These are phyloP conservation scores for Capsicum pubescens DNA, from an alignment of 257 asterid genomes.

Conservation along the genomic window DNA sequence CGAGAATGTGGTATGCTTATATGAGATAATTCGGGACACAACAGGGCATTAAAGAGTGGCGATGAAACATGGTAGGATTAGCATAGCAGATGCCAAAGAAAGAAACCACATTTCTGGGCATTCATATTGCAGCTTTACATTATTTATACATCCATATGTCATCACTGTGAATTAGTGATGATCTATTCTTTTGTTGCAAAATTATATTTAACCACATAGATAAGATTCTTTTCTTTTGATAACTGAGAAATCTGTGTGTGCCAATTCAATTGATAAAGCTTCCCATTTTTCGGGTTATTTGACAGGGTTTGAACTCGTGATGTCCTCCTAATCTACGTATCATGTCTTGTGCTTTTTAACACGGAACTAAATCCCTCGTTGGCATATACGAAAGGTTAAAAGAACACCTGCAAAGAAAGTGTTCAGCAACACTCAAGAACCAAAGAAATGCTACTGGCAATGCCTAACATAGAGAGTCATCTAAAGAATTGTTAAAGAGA, in stretches of 20 bases:
- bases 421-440: too few species aligned
- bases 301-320: too few species aligned
- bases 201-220: neutral
- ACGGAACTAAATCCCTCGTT: too few species aligned
- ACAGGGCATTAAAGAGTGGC: neutral
- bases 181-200: neutral
- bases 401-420: too few species aligned
- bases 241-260: neutral
- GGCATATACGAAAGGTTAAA: too few species aligned
- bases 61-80: neutral
- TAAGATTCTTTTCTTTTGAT: neutral
- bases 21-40: slow-evolving; percentile 60
- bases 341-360: too few species aligned
- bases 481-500: too few species aligned
- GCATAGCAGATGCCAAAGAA: neutral
- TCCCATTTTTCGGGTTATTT: neutral
- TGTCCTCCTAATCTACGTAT: too few species aligned
- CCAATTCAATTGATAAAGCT: neutral
- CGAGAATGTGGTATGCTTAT: slow-evolving; percentile 68
- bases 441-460: too few species aligned
- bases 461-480: too few species aligned
- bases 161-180: neutral
- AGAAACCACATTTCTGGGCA: slow-evolving; percentile 27
- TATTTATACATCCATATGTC: neutral
- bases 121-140: slow-evolving; percentile 4